phyloP scores from a whole-genome alignment of 2,329 filamentous ascomycete genomes.

The Alternaria sp. region DNA sequence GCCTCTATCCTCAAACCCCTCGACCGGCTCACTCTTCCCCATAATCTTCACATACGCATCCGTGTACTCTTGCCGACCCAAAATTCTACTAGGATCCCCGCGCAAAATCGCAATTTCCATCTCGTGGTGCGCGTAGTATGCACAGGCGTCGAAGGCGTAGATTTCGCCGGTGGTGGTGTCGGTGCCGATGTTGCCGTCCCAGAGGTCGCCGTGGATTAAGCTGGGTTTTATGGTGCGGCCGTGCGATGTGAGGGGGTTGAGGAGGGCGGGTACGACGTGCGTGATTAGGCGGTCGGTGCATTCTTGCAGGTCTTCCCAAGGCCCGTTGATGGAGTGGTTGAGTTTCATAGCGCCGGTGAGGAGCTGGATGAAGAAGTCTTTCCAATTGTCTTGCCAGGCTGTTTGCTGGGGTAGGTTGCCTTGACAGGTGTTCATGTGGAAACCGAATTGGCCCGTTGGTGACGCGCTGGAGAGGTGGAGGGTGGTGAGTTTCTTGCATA shows the following conservation, averaged over 20 bases:
- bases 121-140: background rate
- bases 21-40: background rate
- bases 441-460: background rate
- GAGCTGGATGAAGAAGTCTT: background rate
- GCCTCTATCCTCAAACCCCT: background rate
- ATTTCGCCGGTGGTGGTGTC: background rate
- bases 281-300: background rate
- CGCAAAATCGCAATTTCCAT: background rate
- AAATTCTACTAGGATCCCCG: background rate
- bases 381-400: background rate
- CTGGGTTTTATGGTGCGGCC: background rate
- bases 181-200: background rate
- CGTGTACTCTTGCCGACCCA: background rate
- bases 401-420: background rate
- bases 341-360: background rate
- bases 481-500: background rate
- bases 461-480: background rate
- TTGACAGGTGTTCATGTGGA: background rate
- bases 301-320: background rate
- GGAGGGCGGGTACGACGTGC: background rate
- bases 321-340: background rate
- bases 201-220: background rate
- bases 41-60: background rate
- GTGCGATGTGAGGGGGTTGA: background rate
- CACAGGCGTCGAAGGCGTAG: background rate